Conservation (phyloP, 2,329 filamentous ascomycete species). For the Aspergillus quadricinctus region DNA sequence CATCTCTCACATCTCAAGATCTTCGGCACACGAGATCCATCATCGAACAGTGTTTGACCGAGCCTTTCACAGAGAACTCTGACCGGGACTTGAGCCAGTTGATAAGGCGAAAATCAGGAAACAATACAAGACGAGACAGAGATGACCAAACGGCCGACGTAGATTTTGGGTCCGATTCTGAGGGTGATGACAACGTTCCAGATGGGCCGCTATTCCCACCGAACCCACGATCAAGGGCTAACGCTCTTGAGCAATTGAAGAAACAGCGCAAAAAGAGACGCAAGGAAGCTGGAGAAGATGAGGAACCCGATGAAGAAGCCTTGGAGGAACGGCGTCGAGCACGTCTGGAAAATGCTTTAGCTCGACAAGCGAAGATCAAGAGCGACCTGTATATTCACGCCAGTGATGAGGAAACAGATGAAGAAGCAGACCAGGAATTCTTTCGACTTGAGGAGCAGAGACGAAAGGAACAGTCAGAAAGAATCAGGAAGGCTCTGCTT, state of each 20-base stretch:
- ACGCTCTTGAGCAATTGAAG: constrained; percentile 53
- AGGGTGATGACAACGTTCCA: constrained; percentile 55
- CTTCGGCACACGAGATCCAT: constrained; percentile 66
- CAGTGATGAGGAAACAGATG: constrained; percentile 86
- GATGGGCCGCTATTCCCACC: constrained; percentile 64
- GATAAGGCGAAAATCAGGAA: constrained; percentile 63
- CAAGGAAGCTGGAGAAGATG: constrained; percentile 44
- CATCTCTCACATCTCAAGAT: constrained; percentile 57
- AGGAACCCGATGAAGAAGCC: constrained; percentile 59
- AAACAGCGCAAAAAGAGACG: constrained; percentile 53
- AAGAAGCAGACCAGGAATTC: constrained; percentile 67
- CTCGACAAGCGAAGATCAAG: constrained; percentile 76
- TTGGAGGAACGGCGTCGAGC: constrained; percentile 57
- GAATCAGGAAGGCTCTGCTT: constrained; percentile 47
- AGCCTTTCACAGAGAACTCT: constrained; percentile 72
- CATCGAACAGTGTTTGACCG: constrained; percentile 74
- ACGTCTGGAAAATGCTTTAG: constrained; percentile 64
- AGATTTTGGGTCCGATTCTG: constrained; percentile 66
- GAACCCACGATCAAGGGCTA: constrained; percentile 46
- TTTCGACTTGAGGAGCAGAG: constrained; percentile 70
- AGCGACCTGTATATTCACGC: constrained; percentile 75
- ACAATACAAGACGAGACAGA: constrained; percentile 34
- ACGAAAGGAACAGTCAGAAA: constrained; percentile 52
- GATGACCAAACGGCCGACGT: constrained; percentile 43
- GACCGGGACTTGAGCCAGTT: constrained; percentile 70